Evolutionary conservation across 768 basidiomycete genomes (phyloP).

Genomic region (Leccinellum albellum): DNA sequence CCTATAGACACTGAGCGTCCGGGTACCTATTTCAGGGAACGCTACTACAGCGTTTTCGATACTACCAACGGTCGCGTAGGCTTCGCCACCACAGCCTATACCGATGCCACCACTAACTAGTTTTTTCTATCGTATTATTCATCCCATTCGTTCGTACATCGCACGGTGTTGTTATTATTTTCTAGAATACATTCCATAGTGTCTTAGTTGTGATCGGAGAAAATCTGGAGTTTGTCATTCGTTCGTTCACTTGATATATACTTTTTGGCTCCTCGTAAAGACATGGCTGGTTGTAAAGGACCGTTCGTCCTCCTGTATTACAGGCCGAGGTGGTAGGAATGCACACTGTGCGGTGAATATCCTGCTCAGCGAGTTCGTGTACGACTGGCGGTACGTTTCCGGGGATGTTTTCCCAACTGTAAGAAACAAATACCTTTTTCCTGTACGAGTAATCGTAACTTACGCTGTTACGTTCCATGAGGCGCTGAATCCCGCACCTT

Average conservation of each 20-base stretch:
- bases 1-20: not conserved
- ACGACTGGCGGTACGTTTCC: too few relatives aligned
- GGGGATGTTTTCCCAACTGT: too few relatives aligned
- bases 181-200: not conserved
- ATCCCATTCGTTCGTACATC: not conserved
- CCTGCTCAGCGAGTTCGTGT: too few relatives aligned
- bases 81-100: constrained; percentile 6
- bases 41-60: constrained; percentile 39
- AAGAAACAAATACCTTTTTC: too few relatives aligned
- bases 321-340: too few relatives aligned
- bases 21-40: constrained; percentile 23
- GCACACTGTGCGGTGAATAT: too few relatives aligned
- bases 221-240: too few relatives aligned
- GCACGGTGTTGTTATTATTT: not conserved
- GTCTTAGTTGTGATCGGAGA: not conserved
- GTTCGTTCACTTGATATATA: not conserved
- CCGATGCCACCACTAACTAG: not conserved
- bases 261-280: too few relatives aligned
- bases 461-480: too few relatives aligned
- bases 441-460: too few relatives aligned
- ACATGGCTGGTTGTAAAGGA: too few relatives aligned
- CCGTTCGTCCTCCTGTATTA: too few relatives aligned
- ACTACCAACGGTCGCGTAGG: constrained; percentile 5
- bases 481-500: not conserved
- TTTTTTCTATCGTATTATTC: not conserved